Base-by-base conservation (phyloP, 495 filamentous ascomycete species). In the Daldinia vernicosa region DNA sequence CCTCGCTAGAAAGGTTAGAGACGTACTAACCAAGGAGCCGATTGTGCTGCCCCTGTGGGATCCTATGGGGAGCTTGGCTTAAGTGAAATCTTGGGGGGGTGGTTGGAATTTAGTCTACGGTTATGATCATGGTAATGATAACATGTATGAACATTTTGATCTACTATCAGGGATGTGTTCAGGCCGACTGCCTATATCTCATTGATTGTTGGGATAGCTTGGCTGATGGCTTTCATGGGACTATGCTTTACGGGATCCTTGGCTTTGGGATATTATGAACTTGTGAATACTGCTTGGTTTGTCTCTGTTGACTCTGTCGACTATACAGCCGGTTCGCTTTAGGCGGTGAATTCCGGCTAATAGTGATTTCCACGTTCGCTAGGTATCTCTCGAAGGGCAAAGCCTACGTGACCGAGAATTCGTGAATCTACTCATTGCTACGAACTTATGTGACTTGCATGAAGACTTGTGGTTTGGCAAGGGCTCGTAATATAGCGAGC, bases 11-110 rank as follows among this genome's bases (percentile, higher is more conserved):
- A 88, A 90, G 71, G 83, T 93, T 11, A 80, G 85, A 43, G 89
- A 92, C 61, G 87, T 95, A 56, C 77, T 95, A 27, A 82, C 86
- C 50, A 86, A 89, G 82, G 82, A 90, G 67, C 87, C 92, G 4
- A 86, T 88, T 58, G 86, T 92, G 40, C 78, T 97, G 65, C 89
- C 91, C 15, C 76, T 93, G 47, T 96, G 93, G 93, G 93, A 97
- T 85, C 92, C 93, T 0, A 93, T 97, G 92, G 93, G 93, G 12
- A 86, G 89, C 19, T 79, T 97, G 75, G 93, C 93, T 72, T 94
- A 73, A 74, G 55, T 30, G 51, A 53, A 7, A 32, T 22, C 17
- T 14, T 11, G 2, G 17, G 19, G 8, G 4, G 22, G 14, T 0
- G 6, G n/a, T 6, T 19, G 37, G 35, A 19, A 22, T 14, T 28